phyloP scores from a whole-genome alignment of 306 rosid genomes.

The Sechiopsis laciniata region DNA sequence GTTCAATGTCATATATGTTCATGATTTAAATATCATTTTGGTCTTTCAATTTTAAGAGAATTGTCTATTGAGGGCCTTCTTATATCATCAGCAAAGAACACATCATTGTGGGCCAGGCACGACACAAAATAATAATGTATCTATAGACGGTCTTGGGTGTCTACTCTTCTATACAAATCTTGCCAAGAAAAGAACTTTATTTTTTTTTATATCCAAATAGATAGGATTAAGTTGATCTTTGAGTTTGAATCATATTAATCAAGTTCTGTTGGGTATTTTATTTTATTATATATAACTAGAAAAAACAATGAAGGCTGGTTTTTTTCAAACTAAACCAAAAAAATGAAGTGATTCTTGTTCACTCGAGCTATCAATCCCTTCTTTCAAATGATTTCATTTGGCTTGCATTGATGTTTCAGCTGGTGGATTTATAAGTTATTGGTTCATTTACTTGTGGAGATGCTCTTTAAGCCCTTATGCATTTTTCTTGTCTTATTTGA shows the following conservation, averaged over 20 bases:
- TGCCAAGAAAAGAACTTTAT: neutral
- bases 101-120: neutral
- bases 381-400: neutral
- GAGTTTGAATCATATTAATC: neutral
- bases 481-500: neutral
- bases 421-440: neutral
- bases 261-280: neutral
- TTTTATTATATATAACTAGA: neutral
- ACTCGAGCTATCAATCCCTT: neutral
- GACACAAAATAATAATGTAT: no score
- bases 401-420: neutral
- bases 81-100: neutral
- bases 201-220: no score
- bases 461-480: neutral
- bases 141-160: neutral
- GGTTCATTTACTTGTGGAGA: constrained; percentile 11
- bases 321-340: neutral
- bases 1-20: neutral
- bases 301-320: neutral
- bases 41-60: neutral
- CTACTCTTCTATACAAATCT: neutral
- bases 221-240: neutral
- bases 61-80: neutral
- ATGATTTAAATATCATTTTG: neutral
- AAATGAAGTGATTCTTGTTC: neutral